Evolutionary conservation across 192 early-diverging fungal genomes (phyloP), one percentile per base, ranked within the genome.

Genomic region (Hyaloraphidium curvatum): DNA sequence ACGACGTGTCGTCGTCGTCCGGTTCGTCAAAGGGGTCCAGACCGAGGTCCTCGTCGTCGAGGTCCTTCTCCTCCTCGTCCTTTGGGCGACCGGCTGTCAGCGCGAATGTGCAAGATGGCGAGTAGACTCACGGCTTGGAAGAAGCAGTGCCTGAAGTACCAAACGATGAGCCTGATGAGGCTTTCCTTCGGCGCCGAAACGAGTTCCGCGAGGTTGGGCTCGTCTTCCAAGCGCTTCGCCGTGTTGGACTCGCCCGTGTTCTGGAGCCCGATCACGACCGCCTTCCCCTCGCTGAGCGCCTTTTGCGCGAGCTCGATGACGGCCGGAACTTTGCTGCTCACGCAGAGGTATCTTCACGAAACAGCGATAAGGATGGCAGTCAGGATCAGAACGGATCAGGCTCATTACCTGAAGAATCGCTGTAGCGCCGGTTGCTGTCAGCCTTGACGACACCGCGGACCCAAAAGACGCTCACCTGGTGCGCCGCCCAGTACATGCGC

Each of bases 381-480:
- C n/a, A n/a, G n/a, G n/a, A n/a, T n/a, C n/a, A n/a, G n/a, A n/a
- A n/a, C n/a, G n/a, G n/a, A n/a, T n/a, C n/a, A n/a, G n/a, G n/a
- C n/a, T n/a, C n/a, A n/a, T n/a, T n/a, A n/a, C n/a, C n/a, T 48
- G 23, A 48, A 48, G 25, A 48, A 48, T 11, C 43, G 43, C 25
- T 48, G 43, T 25, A 22, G 11, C 33, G 25, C 11, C 17, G 17
- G 43, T 21, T 4, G 25, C 25, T 11, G 23, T 4, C 19, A 48
- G 7, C 11, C 7, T 7, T 48, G 25, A 11, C 43, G 7, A 48
- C 14, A 48, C 43, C 17, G 25, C 7, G 14, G 25, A 11, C 19
- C 14, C 43, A 48, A 5, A 25, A 48, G 19, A 11, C 4, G 14
- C 5, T 22, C 43, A 22, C 43, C 14, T 25, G 19, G 25, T 22